phyloP scores from a whole-genome alignment of 768 basidiomycete genomes.

The Austroboletus eburneus region DNA sequence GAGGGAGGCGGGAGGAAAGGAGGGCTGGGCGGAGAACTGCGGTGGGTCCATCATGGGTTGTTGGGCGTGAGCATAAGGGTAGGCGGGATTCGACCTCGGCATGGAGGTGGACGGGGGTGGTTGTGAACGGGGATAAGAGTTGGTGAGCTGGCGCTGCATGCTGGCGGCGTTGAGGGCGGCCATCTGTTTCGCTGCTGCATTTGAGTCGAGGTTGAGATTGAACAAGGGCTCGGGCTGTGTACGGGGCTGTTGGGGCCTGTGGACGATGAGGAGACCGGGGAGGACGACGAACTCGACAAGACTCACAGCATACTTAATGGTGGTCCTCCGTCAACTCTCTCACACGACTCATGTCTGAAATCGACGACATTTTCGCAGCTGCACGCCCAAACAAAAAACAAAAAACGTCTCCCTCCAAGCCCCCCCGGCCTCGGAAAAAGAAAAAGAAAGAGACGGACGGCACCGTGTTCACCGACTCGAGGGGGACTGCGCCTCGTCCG shows the following conservation, averaged over 20 bases:
- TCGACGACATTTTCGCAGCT: constrained; percentile 83
- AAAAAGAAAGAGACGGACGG: constrained; percentile 33
- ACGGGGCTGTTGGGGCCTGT: constrained; percentile 40
- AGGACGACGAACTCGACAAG: background rate
- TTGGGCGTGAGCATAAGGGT: too few species aligned
- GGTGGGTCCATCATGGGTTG: constrained; percentile 37
- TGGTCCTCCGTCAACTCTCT: constrained; percentile 3
- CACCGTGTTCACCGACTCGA: constrained; percentile 65
- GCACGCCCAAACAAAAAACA: constrained; percentile 45
- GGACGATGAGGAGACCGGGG: constrained; percentile 1
- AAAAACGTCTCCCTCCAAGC: constrained; percentile 1
- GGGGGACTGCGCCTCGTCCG: constrained; percentile 69
- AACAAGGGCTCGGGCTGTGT: constrained; percentile 37
- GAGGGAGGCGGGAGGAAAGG: constrained; percentile 39
- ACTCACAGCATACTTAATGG: constrained; percentile 32
- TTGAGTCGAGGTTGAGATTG: constrained; percentile 58
- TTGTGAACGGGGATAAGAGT: constrained; percentile 48
- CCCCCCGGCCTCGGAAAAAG: constrained; percentile 23
- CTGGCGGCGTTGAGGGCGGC: constrained; percentile 66
- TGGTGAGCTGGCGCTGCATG: constrained; percentile 45
- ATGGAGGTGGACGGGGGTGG: constrained; percentile 44
- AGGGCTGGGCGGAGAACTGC: constrained; percentile 46
- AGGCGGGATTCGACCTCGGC: too few species aligned
- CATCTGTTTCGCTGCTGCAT: constrained; percentile 75
- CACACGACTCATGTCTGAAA: constrained; percentile 50